Conservation (phyloP, 2,329 filamentous ascomycete species). For the Verticillium alfalfae region DNA sequence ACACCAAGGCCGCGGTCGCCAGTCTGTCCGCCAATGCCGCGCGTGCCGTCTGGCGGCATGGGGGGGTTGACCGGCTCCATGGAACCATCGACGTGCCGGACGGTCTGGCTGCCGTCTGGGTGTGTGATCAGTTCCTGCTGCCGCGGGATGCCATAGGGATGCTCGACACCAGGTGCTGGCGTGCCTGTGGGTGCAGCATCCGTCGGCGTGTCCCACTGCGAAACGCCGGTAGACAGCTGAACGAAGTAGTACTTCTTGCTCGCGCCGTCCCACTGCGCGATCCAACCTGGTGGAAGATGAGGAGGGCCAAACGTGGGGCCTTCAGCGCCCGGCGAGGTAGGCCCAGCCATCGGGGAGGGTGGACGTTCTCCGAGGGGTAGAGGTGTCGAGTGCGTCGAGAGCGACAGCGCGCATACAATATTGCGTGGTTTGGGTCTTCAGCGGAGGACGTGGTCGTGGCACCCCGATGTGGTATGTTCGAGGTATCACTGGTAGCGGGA, state of each 20-base stretch:
- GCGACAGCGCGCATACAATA: not conserved
- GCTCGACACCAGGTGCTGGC: conserved; percentile 48
- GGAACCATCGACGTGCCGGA: conserved; percentile 54
- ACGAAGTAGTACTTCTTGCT: conserved; percentile 67
- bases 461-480: too few relatives aligned
- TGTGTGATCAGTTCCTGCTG: conserved; percentile 53
- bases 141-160: conserved; percentile 57
- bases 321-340: conserved; percentile 52
- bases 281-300: conserved; percentile 59
- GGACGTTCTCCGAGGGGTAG: not conserved
- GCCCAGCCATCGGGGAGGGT: conserved; percentile 43
- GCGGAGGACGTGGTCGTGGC: not conserved
- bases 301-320: conserved; percentile 57
- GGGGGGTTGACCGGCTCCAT: conserved; percentile 52
- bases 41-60: conserved; percentile 41
- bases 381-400: not conserved
- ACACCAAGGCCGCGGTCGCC: conserved; percentile 62
- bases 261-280: conserved; percentile 62
- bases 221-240: conserved; percentile 64
- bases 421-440: not conserved
- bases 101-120: conserved; percentile 56
- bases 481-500: not conserved
- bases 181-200: conserved; percentile 57
- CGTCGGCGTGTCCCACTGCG: conserved; percentile 70
- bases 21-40: conserved; percentile 44